Evolutionary conservation across 176 grass and related monocot species (phyloP), one percentile per base, ranked within the genome.

Genomic region (Oryza brachyantha): DNA sequence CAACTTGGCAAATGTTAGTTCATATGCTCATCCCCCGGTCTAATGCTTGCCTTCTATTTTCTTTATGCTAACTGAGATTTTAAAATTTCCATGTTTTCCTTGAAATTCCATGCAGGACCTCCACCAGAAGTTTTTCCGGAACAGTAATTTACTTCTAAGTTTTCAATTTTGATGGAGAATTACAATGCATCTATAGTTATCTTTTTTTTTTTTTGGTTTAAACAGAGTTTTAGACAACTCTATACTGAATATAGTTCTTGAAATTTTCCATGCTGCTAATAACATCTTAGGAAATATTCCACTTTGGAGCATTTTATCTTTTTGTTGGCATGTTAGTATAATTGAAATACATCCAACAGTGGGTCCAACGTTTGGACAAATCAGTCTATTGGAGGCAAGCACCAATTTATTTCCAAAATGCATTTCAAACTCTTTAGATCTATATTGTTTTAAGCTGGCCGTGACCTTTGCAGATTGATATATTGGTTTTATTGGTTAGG

Each of bases 1-100:
- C 59, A 99, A 99, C 83, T 82, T 95, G 59, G 96, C 96, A 84
- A 89, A 70, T 87, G 96, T 99, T 75, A 89, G 96, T 89, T 13
- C 25, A 2, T 71, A 21, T 68, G 17, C 28, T 82, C 21, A 32
- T 83, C 43, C 63, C 32, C 61, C 38, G 36, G 54, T 39, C 68
- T 68, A 12, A 81, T 77, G 42, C 34, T 81, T 82, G 58, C 32
- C 59, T 75, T 46, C 43, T 21, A 21, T 46, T 81, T 71, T 62
- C 4, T 72, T 54, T 70, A 78, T 66, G 48, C 24, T 89, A 85
- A 85, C 39, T 27, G 68, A 17, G 29, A 68, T 24, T 76, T 68
- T 75, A 48, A 26, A 16, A 29, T 52, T 29, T 46, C 25, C 58
- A 66, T 68, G 29, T 13, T 41, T 59, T 74, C 27, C 42, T 21